Conservation (phyloP, 2,329 filamentous ascomycete genomes). For the Penicillium sp. region DNA sequence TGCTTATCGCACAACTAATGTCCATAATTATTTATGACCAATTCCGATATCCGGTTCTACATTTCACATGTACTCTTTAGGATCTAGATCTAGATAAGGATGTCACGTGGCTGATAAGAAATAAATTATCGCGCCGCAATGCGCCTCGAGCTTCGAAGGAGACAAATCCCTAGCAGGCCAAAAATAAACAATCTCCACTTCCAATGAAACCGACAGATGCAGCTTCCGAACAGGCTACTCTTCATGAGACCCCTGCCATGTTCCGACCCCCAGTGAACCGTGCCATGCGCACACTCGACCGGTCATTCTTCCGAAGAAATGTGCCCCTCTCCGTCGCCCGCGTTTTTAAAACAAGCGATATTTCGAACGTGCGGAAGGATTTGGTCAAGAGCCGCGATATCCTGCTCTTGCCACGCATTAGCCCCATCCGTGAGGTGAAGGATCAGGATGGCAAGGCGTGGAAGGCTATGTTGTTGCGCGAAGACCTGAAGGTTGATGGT, state of each 20-base stretch:
- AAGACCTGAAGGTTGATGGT: conserved; percentile 43
- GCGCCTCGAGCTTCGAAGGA: conserved; percentile 12
- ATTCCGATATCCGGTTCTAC: neutral
- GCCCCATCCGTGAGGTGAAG: conserved; percentile 59
- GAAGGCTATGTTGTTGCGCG: conserved; percentile 43
- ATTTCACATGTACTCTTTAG: neutral
- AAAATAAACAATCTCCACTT: neutral
- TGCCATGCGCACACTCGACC: conserved; percentile 77
- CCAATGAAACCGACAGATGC: conserved; percentile 25
- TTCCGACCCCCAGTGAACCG: conserved; percentile 81
- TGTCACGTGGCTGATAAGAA: conserved; percentile 30
- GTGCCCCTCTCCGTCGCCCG: conserved; percentile 76
- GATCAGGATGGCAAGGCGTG: conserved; percentile 50
- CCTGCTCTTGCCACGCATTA: conserved; percentile 63
- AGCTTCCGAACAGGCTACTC: conserved; percentile 17
- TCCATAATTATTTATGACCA: neutral
- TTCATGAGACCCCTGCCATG: conserved; percentile 46
- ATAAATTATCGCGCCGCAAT: conserved; percentile 16
- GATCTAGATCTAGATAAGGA: neutral
- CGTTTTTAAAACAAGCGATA: conserved; percentile 71
- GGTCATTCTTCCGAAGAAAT: conserved; percentile 75
- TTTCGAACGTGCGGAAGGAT: conserved; percentile 67
- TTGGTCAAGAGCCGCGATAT: conserved; percentile 67
- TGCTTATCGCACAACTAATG: neutral
- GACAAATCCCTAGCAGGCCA: neutral